Percentiles rank a stretch among this genome's conserved stretches.
Evolutionary conservation across 2,329 filamentous ascomycete genomes (phyloP).

Genomic region (Penicillium thymicola): DNA sequence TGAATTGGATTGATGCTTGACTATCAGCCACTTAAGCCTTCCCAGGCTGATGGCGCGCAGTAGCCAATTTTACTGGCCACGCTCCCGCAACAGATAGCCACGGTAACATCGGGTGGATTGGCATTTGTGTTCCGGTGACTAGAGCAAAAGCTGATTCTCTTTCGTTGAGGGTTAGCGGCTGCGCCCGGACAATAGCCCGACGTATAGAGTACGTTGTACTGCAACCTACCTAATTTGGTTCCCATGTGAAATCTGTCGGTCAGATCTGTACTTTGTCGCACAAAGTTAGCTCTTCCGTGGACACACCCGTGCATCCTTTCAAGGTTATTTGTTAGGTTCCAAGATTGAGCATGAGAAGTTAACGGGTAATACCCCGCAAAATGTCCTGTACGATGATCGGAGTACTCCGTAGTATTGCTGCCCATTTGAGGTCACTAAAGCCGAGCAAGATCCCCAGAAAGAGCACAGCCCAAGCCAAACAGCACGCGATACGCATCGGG

Average conservation of each 20-base stretch:
- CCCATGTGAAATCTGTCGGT: background rate
- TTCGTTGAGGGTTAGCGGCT: background rate
- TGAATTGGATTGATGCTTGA: slow-evolving; percentile 4
- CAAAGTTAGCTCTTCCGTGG: background rate
- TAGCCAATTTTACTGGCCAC: slow-evolving; percentile 16
- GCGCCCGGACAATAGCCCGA: background rate
- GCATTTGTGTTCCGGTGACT: slow-evolving; percentile 10
- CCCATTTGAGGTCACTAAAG: background rate
- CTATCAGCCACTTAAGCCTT: slow-evolving; percentile 11
- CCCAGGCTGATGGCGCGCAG: slow-evolving; percentile 13
- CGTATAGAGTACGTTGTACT: background rate
- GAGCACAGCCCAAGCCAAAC: background rate
- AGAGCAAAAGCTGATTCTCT: background rate
- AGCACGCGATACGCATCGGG: background rate
- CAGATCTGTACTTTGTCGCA: background rate
- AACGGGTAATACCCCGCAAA: background rate
- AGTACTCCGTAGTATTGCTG: background rate
- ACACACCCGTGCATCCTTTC: background rate
- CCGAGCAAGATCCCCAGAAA: background rate
- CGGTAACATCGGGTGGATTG: slow-evolving; percentile 22
- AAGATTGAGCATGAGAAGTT: background rate
- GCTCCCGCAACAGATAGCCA: slow-evolving; percentile 12
- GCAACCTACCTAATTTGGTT: background rate
- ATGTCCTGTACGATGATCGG: background rate
- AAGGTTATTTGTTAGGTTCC: background rate